These are phyloP conservation scores for Cystofilobasidium macerans DNA, from an alignment of 768 basidiomycete genomes.

Conservation along the genomic window DNA sequence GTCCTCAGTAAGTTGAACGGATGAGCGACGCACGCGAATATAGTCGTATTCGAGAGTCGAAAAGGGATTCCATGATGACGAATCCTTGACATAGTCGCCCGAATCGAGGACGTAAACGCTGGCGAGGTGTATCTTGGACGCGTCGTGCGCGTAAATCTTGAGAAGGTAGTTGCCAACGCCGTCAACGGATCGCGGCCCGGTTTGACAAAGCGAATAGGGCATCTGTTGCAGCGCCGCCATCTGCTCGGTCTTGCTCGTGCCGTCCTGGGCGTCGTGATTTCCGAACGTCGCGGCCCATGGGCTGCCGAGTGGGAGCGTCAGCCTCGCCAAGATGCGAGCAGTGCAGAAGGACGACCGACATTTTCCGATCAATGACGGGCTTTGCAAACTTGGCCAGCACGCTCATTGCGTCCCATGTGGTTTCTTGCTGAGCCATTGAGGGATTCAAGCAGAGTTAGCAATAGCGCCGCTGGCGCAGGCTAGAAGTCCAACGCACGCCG, in stretches of 20 bases:
- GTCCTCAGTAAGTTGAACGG: neutral
- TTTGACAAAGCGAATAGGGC: slow-evolving; percentile 72
- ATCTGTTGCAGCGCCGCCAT: slow-evolving; percentile 39
- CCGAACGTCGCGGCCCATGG: slow-evolving; percentile 92
- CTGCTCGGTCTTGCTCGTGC: slow-evolving; percentile 6
- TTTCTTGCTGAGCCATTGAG: slow-evolving; percentile 49
- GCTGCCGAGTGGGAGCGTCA: slow-evolving; percentile 38
- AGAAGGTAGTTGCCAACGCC: slow-evolving; percentile 58
- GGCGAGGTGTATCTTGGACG: slow-evolving; percentile 79
- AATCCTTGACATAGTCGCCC: slow-evolving; percentile 53
- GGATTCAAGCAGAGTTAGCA: slow-evolving; percentile 49
- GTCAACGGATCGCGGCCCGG: slow-evolving; percentile 71
- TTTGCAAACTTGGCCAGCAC: slow-evolving; percentile 79
- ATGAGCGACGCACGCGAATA: slow-evolving; percentile 59
- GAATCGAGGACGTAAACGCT: slow-evolving; percentile 89
- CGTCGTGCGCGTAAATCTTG: slow-evolving; percentile 70
- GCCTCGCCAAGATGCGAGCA: neutral
- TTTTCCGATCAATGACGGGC: slow-evolving; percentile 55
- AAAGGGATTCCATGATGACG: slow-evolving; percentile 34
- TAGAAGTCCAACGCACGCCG: neutral
- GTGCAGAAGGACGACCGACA: neutral
- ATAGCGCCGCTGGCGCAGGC: neutral
- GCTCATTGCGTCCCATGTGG: slow-evolving; percentile 77
- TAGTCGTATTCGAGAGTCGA: slow-evolving; percentile 58
- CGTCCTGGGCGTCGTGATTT: slow-evolving; percentile 63